Evolutionary conservation across 208 protist species (phyloP).

Genomic region (Leishmania gerbilli): DNA sequence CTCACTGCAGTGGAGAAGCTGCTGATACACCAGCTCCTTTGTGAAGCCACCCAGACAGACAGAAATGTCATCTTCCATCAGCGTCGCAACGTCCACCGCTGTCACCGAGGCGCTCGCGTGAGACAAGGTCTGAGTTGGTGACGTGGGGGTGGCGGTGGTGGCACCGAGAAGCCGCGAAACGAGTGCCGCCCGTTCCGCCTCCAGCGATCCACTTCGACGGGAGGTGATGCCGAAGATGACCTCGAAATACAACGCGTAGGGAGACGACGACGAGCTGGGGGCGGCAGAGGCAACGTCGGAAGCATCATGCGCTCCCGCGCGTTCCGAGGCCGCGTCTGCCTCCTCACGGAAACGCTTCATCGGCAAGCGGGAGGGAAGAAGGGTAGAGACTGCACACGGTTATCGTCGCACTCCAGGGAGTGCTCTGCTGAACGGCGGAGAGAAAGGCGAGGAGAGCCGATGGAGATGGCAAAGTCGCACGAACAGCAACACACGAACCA

Average conservation of each 20-base stretch:
- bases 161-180: slow-evolving; percentile 23
- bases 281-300: background rate
- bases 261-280: slow-evolving; percentile 15
- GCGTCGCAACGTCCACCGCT: slow-evolving; percentile 17
- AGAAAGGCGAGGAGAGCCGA: background rate
- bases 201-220: slow-evolving; percentile 29
- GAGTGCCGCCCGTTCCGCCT: slow-evolving; percentile 34
- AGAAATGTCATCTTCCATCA: slow-evolving; percentile 30
- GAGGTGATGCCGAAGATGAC: slow-evolving; percentile 33
- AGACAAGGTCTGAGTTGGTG: background rate
- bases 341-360: slow-evolving; percentile 27
- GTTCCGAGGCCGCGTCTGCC: background rate
- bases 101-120: slow-evolving; percentile 3
- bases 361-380: background rate
- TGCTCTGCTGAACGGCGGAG: background rate
- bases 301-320: background rate
- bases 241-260: slow-evolving; percentile 29
- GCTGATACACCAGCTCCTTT: slow-evolving; percentile 33
- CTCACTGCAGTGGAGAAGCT: slow-evolving; percentile 29
- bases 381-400: slow-evolving; percentile 4
- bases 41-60: slow-evolving; percentile 31
- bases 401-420: slow-evolving; percentile 13
- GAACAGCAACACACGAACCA: no score
- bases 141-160: background rate
- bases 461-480: background rate